A percentile compares a stretch with the other conserved stretches of the same genome.
Conservation (phyloP, 2,329 filamentous ascomycete genomes). For the Ascochyta fabae region DNA sequence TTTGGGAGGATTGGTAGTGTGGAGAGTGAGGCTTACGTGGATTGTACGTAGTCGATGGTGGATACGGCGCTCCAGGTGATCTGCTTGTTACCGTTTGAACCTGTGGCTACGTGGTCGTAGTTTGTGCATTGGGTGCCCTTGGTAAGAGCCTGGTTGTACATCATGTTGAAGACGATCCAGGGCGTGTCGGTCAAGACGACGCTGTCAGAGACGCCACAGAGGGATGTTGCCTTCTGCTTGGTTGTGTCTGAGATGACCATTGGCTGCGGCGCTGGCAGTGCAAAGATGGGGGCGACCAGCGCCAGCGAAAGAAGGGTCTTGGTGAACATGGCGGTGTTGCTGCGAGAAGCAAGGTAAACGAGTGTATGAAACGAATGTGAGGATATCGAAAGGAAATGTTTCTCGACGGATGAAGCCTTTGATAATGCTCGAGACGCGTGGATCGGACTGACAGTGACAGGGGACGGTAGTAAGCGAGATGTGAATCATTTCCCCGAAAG, state of each 20-base stretch:
- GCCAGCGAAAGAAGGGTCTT: slow-evolving; percentile 18
- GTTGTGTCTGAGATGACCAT: slow-evolving; percentile 22
- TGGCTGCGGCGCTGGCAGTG: slow-evolving; percentile 20
- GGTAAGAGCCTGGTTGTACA: slow-evolving; percentile 52
- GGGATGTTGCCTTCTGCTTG: slow-evolving; percentile 21
- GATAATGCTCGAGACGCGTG: neutral
- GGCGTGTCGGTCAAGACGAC: slow-evolving; percentile 48
- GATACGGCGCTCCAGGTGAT: slow-evolving; percentile 51
- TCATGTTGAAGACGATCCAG: slow-evolving; percentile 57
- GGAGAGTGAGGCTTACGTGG: slow-evolving; percentile 17
- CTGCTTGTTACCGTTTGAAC: slow-evolving; percentile 40
- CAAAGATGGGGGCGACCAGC: slow-evolving; percentile 17
- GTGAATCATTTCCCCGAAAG: slow-evolving; percentile 13
- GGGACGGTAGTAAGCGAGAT: slow-evolving; percentile 7
- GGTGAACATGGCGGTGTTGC: slow-evolving; percentile 1
- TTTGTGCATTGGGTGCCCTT: slow-evolving; percentile 51
- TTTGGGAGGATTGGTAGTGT: too few species aligned
- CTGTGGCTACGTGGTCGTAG: slow-evolving; percentile 44
- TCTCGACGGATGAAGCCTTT: neutral
- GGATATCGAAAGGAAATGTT: neutral
- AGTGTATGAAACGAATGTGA: slow-evolving; percentile 2
- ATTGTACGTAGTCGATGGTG: slow-evolving; percentile 46
- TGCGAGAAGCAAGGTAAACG: neutral
- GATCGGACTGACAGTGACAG: neutral
- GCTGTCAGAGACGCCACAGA: slow-evolving; percentile 25